A percentile compares a stretch with the other conserved stretches of the same genome.
Evolutionary conservation across 2,329 filamentous ascomycete genomes (phyloP).

Genomic region (Diaporthe capsici): DNA sequence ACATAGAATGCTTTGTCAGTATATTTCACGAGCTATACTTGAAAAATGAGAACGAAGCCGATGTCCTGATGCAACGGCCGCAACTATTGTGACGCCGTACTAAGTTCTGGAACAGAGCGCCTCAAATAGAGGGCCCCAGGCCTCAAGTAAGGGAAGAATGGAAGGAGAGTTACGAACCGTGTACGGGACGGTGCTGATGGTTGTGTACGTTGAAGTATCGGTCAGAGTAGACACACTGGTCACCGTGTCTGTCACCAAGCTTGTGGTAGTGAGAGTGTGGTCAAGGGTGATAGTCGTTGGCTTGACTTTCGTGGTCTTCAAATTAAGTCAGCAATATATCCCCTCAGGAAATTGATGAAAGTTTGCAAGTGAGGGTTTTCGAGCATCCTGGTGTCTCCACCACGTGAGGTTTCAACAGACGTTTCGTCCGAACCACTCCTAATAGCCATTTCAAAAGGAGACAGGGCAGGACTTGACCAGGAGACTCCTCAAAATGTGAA

Average conservation of each 20-base stretch:
- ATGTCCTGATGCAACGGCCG: background rate
- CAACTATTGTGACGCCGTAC: background rate
- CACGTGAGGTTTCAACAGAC: background rate
- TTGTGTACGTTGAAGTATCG: background rate
- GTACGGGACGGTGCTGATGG: constrained; percentile 18
- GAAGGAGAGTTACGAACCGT: background rate
- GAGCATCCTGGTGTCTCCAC: background rate
- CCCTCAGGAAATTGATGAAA: background rate
- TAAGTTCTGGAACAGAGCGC: background rate
- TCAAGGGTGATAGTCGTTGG: background rate
- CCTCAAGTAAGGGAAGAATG: background rate
- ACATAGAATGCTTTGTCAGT: background rate
- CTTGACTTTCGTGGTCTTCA: background rate
- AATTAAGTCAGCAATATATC: background rate
- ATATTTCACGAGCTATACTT: background rate
- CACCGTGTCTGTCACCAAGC: background rate
- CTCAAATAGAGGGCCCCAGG: background rate
- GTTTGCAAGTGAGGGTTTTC: background rate
- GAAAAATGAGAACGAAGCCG: no score
- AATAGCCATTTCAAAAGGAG: background rate
- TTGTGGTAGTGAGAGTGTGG: background rate
- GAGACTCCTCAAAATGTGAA: background rate
- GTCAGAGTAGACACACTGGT: constrained; percentile 6
- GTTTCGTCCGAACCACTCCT: no score
- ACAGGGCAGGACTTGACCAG: background rate